Evolutionary conservation across 2,329 filamentous ascomycete species (phyloP), one percentile per base, ranked within the genome.

Genomic region (Neonectria neomacrospora): DNA sequence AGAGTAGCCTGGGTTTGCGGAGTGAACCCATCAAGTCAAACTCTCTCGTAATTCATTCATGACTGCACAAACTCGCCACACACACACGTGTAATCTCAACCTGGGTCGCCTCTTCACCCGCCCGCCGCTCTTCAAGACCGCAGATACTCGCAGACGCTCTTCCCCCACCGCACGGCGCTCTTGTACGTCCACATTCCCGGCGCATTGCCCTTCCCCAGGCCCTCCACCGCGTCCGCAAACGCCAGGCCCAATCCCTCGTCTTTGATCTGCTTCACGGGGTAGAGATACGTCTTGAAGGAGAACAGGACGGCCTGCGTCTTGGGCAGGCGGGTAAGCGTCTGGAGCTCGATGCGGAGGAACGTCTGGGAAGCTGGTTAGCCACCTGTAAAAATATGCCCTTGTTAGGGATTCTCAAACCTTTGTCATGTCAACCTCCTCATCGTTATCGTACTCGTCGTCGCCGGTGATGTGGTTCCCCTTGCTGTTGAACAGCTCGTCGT

Each of bases 231-330:
- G 39, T 84, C 80, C 0, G 83, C 84, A 16, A 87, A 73, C 32
- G 79, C 72, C 1, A 74, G 75, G 0, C 84, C 85, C 1, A 80
- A 71, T 0, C 82, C 84, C 52, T 87, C 85, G 0, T 72, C 77
- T 66, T 82, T 86, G 68, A 87, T 78, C 3, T 85, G 78, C 9
- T 72, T 63, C 0, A 87, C 62, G 0, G 81, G 80, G 53, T 85
- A 86, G 16, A 86, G 61, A 61, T 85, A 85, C 0, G 85, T 86
- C 75, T 87, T 86, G 77, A 87, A 85, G 10, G 83, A 84, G 71
- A 87, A 87, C 12, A 87, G 70, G 2, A 87, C 72, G 0, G 82
- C 81, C 3, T 72, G 71, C 0, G 81, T 83, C 59, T 77, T 69
- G 1, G 84, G 84, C 8, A 87, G 76, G 1, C 85, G 78, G 1